Conservation (phyloP, 768 basidiomycete genomes). For the Cystobasidium ongulense region DNA sequence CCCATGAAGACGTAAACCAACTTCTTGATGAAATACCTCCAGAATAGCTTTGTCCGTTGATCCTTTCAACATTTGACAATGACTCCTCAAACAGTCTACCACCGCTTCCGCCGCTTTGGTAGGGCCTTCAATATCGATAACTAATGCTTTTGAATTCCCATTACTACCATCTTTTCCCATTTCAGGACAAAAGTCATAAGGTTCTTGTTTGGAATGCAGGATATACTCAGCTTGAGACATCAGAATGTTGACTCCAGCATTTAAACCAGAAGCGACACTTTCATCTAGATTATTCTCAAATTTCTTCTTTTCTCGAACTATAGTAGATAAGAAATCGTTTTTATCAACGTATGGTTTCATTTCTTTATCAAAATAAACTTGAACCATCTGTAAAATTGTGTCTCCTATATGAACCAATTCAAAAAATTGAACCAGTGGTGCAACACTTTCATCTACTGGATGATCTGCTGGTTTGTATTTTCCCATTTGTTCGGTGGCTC, state of each 20-base stretch:
- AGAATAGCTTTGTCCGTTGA: constrained; percentile 92
- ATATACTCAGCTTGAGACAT: constrained; percentile 76
- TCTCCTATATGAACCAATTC: constrained; percentile 95
- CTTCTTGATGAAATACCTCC: constrained; percentile 96
- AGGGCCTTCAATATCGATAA: constrained; percentile 58
- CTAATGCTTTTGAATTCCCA: not conserved
- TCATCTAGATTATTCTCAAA: constrained; percentile 91
- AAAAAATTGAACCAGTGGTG: constrained; percentile 91
- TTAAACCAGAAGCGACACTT: constrained; percentile 82
- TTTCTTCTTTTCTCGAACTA: constrained; percentile 90
- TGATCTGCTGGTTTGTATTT: constrained; percentile 84
- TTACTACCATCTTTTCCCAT: not conserved
- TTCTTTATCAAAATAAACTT: constrained; percentile 97
- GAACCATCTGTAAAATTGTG: constrained; percentile 93
- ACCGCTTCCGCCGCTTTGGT: constrained; percentile 83
- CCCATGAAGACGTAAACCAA: constrained; percentile 80
- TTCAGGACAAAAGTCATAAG: constrained; percentile 81
- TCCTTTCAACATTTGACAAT: constrained; percentile 82
- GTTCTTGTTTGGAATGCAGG: constrained; percentile 68
- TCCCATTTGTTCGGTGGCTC: constrained; percentile 81
- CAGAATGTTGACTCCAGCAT: constrained; percentile 67
- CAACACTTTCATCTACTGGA: constrained; percentile 56
- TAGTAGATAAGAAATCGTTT: constrained; percentile 84
- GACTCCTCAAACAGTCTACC: constrained; percentile 76
- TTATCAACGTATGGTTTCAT: constrained; percentile 81